Evolutionary conservation across 192 early-diverging fungal genomes (phyloP).

Genomic region (Funneliformis geosporum): DNA sequence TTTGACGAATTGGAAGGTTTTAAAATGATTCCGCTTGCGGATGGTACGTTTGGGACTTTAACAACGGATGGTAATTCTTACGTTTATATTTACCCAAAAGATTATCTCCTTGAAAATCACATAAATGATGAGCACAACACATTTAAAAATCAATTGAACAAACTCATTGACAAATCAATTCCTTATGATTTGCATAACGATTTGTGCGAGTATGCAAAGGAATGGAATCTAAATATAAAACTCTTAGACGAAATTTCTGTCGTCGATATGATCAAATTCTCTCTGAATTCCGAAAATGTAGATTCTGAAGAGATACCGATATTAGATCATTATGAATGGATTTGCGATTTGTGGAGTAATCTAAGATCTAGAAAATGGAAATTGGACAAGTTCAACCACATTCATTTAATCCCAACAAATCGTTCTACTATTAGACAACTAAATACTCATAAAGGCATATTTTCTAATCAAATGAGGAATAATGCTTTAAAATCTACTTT

Average conservation of each 20-base stretch:
- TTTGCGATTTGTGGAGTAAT: conserved; percentile 1
- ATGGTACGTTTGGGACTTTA: neutral
- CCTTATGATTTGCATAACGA: neutral
- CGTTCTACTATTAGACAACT: neutral
- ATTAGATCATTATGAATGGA: neutral
- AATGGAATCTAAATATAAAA: conserved; percentile 8
- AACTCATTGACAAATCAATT: conserved; percentile 18
- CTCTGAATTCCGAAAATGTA: neutral
- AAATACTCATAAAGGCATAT: neutral
- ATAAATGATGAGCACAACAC: neutral
- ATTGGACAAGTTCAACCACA: neutral
- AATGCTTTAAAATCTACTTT: neutral
- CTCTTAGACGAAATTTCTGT: neutral
- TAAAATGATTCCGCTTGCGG: neutral
- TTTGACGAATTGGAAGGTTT: conserved; percentile 2
- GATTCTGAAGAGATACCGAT: neutral
- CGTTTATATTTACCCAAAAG: conserved; percentile 7
- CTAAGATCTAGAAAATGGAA: neutral
- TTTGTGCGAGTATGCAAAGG: neutral
- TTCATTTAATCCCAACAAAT: conserved; percentile 16
- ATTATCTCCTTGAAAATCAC: too few relatives aligned
- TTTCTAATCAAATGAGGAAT: neutral
- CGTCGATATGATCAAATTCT: neutral
- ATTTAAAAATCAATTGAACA: neutral
- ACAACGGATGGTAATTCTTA: neutral